Evolutionary conservation across 768 basidiomycete species (phyloP), one percentile per base, ranked within the genome.

Genomic region (Lactarius quietus): DNA sequence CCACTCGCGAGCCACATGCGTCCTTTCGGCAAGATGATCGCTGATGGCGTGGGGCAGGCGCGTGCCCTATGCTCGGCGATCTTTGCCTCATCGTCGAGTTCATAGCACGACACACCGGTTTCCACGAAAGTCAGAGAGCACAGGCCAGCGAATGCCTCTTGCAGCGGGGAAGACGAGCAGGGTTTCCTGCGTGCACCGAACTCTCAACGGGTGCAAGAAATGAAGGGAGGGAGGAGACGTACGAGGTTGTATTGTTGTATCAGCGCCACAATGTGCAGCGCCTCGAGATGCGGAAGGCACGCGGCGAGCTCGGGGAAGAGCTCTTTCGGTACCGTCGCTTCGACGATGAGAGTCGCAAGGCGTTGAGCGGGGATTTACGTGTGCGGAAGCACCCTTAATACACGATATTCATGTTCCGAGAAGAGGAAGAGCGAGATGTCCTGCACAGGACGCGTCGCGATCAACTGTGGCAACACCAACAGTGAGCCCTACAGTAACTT

Each of bases 71-170:
- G 70, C 54, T 74, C 74, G n/a, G 83, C 87, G 14, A 88, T 80
- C 66, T 75, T 74, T 18, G 76, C 75, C 71, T 88, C 86, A 61
- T 82, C 77, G 10, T 76, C 69, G 33, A 70, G 53, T 38, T 54
- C 62, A 35, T 61, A 57, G 12, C 48, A 55, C 57, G 70, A 66
- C 18, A 63, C 57, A 18, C 74, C 74, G 6, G 81, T 79, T 2
- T 83, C 83, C 79, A 88, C 85, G 70, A 86, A 85, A 9, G 86
- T 87, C 26, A 87, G 79, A 64, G 85, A 86, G 67, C 83, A 70
- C 53, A 73, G 66, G 55, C 63, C 51, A 18, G 60, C 63, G 65
- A 88, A 87, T 4, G 73, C 73, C 26, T 74, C n/a, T n/a, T n/a
- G n/a, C n/a, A n/a, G n/a, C n/a, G n/a, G n/a, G n/a, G n/a, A n/a